Percentiles rank a stretch among this genome's conserved stretches.
Evolutionary conservation across 257 asterid species (phyloP).

Genomic region (Primulina huaijiensis): DNA sequence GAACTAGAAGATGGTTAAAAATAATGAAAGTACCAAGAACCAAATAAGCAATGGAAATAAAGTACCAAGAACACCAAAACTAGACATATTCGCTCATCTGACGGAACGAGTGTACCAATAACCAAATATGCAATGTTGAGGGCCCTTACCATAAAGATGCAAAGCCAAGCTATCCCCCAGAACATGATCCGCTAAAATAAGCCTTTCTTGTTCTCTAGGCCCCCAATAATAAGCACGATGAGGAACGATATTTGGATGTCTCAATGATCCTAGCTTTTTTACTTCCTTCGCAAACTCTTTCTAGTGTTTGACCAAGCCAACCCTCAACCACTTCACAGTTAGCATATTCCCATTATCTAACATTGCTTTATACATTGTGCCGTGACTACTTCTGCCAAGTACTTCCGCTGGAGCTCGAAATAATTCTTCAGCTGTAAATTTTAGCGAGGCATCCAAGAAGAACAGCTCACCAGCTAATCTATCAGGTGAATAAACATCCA

Average conservation of each 20-base stretch:
- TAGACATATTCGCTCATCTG: neutral
- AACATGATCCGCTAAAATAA: constrained; percentile 72
- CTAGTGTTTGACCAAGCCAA: constrained; percentile 82
- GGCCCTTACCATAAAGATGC: constrained; percentile 80
- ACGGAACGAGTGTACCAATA: neutral
- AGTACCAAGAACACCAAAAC: neutral
- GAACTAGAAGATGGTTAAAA: no score
- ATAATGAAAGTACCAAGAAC: no score
- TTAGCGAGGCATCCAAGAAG: constrained; percentile 69
- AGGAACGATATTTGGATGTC: constrained; percentile 56
- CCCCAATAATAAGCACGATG: constrained; percentile 93
- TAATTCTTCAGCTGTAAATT: constrained; percentile 79
- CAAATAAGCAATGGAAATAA: no score
- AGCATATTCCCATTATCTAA: constrained; percentile 75
- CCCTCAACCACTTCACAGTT: constrained; percentile 91
- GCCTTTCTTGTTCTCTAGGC: constrained; percentile 88
- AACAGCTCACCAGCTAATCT: constrained; percentile 81
- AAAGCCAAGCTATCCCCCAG: constrained; percentile 86
- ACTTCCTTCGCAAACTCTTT: constrained; percentile 88
- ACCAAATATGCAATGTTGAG: constrained; percentile 7
- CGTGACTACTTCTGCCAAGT: constrained; percentile 93
- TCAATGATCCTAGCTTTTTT: constrained; percentile 71
- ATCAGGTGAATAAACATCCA: constrained; percentile 86
- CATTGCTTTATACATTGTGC: constrained; percentile 84
- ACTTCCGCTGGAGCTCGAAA: constrained; percentile 98